A percentile compares a stretch with the other conserved stretches of the same genome.
These are phyloP conservation scores for Citrus cavaleriei DNA, from an alignment of 345 rosid genomes.

Conservation along the genomic window DNA sequence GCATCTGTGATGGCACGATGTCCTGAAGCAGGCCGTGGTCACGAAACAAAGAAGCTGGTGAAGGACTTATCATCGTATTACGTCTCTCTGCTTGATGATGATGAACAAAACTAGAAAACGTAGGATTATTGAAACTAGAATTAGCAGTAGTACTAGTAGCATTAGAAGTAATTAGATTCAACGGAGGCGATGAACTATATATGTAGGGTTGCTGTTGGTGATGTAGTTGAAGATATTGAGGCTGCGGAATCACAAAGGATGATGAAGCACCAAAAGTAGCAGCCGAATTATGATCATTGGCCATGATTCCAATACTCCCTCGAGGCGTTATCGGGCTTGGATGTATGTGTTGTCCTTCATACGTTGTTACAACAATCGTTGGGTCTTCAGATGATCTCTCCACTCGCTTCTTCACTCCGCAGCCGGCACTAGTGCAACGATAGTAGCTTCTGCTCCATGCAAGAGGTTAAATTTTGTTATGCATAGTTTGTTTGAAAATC, in stretches of 20 bases:
- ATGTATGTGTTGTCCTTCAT: conserved; percentile 92
- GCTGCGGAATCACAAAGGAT: conserved; percentile 43
- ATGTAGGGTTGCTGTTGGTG: conserved; percentile 36
- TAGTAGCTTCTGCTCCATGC: conserved; percentile 80
- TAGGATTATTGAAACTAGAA: too few species aligned
- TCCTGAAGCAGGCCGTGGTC: conserved; percentile 95
- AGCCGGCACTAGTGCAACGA: conserved; percentile 90
- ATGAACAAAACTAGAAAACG: conserved; percentile 24
- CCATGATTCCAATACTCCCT: conserved; percentile 46
- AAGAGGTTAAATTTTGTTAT: background rate
- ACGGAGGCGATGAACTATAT: conserved; percentile 33
- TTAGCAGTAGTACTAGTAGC: conserved; percentile 16
- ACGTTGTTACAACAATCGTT: conserved; percentile 78
- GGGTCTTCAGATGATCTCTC: conserved; percentile 91
- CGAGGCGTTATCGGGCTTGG: conserved; percentile 72
- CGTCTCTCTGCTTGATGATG: conserved; percentile 26
- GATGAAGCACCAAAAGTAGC: conserved; percentile 23
- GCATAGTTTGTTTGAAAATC: too few species aligned
- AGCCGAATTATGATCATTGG: conserved; percentile 22
- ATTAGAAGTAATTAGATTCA: conserved; percentile 13
- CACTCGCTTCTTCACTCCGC: conserved; percentile 98
- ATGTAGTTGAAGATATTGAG: conserved; percentile 23
- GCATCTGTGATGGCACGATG: conserved; percentile 74
- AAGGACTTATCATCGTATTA: background rate
- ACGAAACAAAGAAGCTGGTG: conserved; percentile 34